Base-by-base conservation (phyloP, 1,139 yeast genomes). In the Schizosaccharomyces versatilis region DNA sequence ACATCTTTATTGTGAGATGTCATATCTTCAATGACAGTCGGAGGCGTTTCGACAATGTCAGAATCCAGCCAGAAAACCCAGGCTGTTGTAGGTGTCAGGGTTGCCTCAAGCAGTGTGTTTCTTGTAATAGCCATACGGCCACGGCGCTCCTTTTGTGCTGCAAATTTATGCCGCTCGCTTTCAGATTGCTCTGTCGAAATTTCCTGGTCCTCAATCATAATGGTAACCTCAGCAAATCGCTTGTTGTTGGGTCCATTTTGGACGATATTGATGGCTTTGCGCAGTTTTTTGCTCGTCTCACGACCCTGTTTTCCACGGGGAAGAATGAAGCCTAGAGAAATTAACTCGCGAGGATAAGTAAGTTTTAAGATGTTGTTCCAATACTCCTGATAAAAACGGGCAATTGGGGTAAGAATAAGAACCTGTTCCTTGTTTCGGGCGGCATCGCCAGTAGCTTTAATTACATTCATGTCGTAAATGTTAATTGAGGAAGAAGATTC, bases 51-150 rank as follows among this genome's bases (percentile, higher is more conserved):
- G 42, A 88, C 76, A 53, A 90, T 81, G 69, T 90, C 98, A 2
- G 95, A 80, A 68, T 90, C 98, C 61, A 90, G 72, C 97, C 98
- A 93, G 54, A 90, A 71, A 38, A 88, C 81, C 98, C 98, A 90
- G 38, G 94, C 78, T 6, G 94, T 86, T 60, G 81, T 76, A 14
- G 96, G 94, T 1, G 88, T 81, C 54, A 90, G 71, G 1, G 96
- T 78, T n/a, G 96, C 82, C 68, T 86, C 84, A 52, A 90, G 73
- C 57, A 90, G 71, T 42, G 95, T 86, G 70, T 90, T 90, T 66
- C 98, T 75, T 1, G 97, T 96, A 59, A 84, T 70, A 1, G 96
- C 94, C 97, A 90, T 88, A 66, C 80, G 79, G 8, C 83, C 69
- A 61, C 98, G 78, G 66, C 98, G 78, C 62, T 82, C 81, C 68